phyloP scores from a whole-genome alignment of 805 yeast species.

The Pichia nanzhaoensis region DNA sequence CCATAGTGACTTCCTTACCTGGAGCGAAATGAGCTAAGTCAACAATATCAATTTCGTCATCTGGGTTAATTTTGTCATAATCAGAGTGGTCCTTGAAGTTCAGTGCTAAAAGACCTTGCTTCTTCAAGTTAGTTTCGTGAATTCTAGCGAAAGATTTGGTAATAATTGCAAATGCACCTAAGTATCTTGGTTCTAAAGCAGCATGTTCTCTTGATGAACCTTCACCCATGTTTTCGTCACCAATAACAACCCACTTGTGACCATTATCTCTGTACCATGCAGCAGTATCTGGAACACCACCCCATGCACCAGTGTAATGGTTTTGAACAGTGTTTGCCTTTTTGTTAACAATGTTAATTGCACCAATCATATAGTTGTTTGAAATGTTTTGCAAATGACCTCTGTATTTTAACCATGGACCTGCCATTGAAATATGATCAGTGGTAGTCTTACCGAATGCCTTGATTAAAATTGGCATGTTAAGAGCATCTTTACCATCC shows the following conservation, averaged over 20 bases:
- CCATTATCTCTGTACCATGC: constrained; percentile 91
- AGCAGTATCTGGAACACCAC: constrained; percentile 96
- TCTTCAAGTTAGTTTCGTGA: constrained; percentile 99
- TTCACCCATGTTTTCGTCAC: constrained; percentile 99
- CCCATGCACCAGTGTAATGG: constrained; percentile 85
- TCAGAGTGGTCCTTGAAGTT: constrained; percentile 85
- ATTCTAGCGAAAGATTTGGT: constrained; percentile 98
- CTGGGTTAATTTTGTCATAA: constrained; percentile 89
- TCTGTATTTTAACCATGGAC: constrained; percentile 99
- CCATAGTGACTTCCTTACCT: constrained; percentile 82
- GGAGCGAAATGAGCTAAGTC: constrained; percentile 86
- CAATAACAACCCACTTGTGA: constrained; percentile 93
- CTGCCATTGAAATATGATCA: constrained; percentile 99
- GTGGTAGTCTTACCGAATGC: constrained; percentile 97
- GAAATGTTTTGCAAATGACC: constrained; percentile 99
- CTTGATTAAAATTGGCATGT: constrained; percentile 91
- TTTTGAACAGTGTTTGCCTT: constrained; percentile 90
- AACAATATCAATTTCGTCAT: constrained; percentile 79
- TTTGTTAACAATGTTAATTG: constrained; percentile 91
- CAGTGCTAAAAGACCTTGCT: constrained; percentile 97
- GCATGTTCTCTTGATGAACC: constrained; percentile 99
- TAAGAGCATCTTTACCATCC: constrained; percentile 90
- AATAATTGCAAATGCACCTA: constrained; percentile 96
- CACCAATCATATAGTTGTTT: constrained; percentile 99
- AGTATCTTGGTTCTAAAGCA: constrained; percentile 98